Evolutionary conservation across 345 rosid species (phyloP), one percentile per base, ranked within the genome.

Genomic region (Gynandropsis gynandra): DNA sequence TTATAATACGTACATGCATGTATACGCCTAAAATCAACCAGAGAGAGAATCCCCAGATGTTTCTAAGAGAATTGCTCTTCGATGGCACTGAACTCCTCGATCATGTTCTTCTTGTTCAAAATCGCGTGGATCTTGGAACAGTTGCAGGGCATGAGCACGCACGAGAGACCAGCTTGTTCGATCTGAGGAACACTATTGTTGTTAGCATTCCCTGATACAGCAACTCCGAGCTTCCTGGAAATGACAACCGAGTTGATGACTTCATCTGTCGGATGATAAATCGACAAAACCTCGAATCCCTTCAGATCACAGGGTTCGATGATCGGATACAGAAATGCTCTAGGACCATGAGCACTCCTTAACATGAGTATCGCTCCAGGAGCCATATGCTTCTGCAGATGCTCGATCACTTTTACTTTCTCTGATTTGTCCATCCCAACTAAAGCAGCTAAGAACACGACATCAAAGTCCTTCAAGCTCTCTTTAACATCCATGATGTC

Each of bases 311-410:
- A 55, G 13, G 80, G 78, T 41, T 86, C 76, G 5, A 89, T 64
- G 24, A 86, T 79, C 0, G 98, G 98, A 50, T 89, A 89, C 4
- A 89, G 96, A 48, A 89, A 86, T 9, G 80, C 87, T 59, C 98
- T 65, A 54, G 98, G 90, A 3, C 89, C 95, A 39, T 89, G 89
- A n/a, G 98, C 96, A 9, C 98, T 89, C 73, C 98, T 74, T 9
- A 87, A 59, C 98, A 89, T 75, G 34, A 86, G 53, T 5, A 81
- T 10, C 15, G 88, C 78, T 9, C 76, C 89, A 7, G 83, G 81
- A 52, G 79, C 74, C 98, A 89, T 89, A 45, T 76, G 55, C 73
- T 77, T 86, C 10, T 68, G 74, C 74, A 86, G 61, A 69, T 89
- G 96, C 11, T 73, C 83, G 10, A 81, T 58, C 40, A 83, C 77